A percentile compares a stretch with the other conserved stretches of the same genome.
These are phyloP conservation scores for Tranzscheliella williamsii DNA, from an alignment of 1,284 basidiomycete genomes.

Conservation along the genomic window DNA sequence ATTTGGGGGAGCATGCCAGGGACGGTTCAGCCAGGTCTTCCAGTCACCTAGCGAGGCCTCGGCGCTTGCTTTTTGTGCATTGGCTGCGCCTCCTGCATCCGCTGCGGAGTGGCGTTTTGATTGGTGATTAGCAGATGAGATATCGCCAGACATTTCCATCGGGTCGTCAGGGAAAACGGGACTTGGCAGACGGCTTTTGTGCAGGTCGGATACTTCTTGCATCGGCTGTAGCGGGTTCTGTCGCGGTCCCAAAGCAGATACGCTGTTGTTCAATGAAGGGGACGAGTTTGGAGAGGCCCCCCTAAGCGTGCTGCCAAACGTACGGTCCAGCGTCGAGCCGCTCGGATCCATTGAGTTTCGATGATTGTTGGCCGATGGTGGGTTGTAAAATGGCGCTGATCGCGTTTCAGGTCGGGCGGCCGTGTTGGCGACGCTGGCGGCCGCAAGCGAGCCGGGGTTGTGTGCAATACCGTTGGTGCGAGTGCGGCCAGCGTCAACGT, in stretches of 20 bases:
- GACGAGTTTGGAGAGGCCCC: slow-evolving; percentile 14
- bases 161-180: slow-evolving; percentile 38
- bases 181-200: slow-evolving; percentile 30
- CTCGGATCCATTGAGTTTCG: slow-evolving; percentile 11
- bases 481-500: slow-evolving; percentile 7
- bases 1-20: slow-evolving; percentile 24
- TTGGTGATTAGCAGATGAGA: slow-evolving; percentile 12
- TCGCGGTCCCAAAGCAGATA: slow-evolving; percentile 14
- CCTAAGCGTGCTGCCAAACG: slow-evolving; percentile 27
- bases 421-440: slow-evolving; percentile 3
- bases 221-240: slow-evolving; percentile 10
- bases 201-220: slow-evolving; percentile 13
- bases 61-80: slow-evolving; percentile 16
- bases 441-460: slow-evolving; percentile 6
- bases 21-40: slow-evolving; percentile 37
- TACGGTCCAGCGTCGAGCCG: slow-evolving; percentile 24
- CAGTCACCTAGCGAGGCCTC: slow-evolving; percentile 34
- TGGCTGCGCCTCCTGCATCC: slow-evolving; percentile 2
- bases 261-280: slow-evolving; percentile 11
- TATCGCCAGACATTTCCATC: slow-evolving; percentile 19
- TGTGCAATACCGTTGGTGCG: slow-evolving; percentile 17
- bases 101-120: background rate
- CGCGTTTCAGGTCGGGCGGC: slow-evolving; percentile 15
- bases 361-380: slow-evolving; percentile 10
- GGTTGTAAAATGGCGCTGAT: slow-evolving; percentile 15